Evolutionary conservation across 2,329 filamentous ascomycete genomes (phyloP).

Genomic region (Pestalotiopsis sp.): DNA sequence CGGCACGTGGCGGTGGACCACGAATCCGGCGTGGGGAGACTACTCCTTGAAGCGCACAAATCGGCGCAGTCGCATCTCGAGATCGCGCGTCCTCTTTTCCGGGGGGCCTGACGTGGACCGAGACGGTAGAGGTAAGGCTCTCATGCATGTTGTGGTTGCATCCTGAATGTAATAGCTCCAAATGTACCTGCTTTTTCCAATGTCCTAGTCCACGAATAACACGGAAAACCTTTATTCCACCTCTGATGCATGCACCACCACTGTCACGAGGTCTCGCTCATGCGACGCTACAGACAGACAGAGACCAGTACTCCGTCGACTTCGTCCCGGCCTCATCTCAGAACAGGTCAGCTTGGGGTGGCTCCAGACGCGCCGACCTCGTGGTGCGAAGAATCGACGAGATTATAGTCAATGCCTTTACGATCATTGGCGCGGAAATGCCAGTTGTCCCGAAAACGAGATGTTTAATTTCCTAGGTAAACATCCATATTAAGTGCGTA

Average conservation of each 20-base stretch:
- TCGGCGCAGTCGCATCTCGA: background rate
- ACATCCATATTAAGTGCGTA: background rate
- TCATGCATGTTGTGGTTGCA: background rate
- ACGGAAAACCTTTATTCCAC: background rate
- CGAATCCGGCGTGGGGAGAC: background rate
- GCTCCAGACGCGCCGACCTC: background rate
- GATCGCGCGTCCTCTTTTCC: background rate
- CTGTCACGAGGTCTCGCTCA: background rate
- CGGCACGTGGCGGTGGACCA: background rate
- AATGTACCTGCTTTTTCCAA: background rate
- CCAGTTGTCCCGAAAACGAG: background rate
- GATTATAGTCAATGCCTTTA: background rate
- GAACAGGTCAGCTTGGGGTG: background rate
- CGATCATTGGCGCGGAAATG: background rate
- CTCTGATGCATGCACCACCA: background rate
- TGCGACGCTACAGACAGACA: background rate
- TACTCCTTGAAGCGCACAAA: background rate
- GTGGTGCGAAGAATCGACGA: background rate
- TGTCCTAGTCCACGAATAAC: background rate
- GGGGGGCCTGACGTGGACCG: background rate
- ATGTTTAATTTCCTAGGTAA: background rate
- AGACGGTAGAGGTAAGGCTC: background rate
- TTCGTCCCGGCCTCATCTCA: background rate
- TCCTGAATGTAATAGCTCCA: background rate
- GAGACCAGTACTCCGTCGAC: background rate